Percentiles rank a stretch among this genome's conserved stretches.
Evolutionary conservation across 2,329 filamentous ascomycete species (phyloP).

Genomic region (Phialemoniopsis sp.): DNA sequence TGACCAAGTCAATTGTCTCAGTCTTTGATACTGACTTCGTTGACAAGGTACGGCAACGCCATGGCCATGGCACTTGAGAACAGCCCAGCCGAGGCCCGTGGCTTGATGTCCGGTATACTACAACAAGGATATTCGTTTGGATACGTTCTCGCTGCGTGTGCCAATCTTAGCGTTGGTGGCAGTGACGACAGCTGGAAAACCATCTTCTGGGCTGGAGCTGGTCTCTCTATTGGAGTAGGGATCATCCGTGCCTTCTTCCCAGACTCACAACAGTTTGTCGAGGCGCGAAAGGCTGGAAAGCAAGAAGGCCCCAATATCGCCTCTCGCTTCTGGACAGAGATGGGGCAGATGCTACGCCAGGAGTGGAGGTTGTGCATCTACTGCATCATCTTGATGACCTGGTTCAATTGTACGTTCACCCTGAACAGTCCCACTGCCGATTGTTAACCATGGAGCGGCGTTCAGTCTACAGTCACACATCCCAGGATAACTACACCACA

Average conservation of each 20-base stretch:
- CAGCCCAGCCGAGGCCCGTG: conserved; percentile 58
- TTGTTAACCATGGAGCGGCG: too few relatives aligned
- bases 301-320: conserved; percentile 1
- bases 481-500: conserved; percentile 77
- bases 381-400: conserved; percentile 74
- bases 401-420: conserved; percentile 38
- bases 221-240: conserved; percentile 64
- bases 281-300: conserved; percentile 39
- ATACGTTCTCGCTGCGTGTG: conserved; percentile 71
- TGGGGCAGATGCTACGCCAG: conserved; percentile 2
- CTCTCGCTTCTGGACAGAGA: conserved; percentile 5
- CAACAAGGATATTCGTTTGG: conserved; percentile 81
- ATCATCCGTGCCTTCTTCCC: conserved; percentile 65
- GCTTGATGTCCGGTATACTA: conserved; percentile 76
- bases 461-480: conserved; percentile 68
- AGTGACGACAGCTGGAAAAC: conserved; percentile 65
- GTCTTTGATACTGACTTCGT: neutral
- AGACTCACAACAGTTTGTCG: conserved; percentile 71
- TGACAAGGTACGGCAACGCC: conserved; percentile 61
- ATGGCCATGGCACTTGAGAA: conserved; percentile 71
- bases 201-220: conserved; percentile 69
- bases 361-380: conserved; percentile 57
- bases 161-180: conserved; percentile 55
- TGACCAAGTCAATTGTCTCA: too few relatives aligned
- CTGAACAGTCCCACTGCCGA: conserved; percentile 16